Percentiles rank a stretch among this genome's conserved stretches.
Evolutionary conservation across 148 eudicot species (phyloP).

Genomic region (Polygonum aviculare): DNA sequence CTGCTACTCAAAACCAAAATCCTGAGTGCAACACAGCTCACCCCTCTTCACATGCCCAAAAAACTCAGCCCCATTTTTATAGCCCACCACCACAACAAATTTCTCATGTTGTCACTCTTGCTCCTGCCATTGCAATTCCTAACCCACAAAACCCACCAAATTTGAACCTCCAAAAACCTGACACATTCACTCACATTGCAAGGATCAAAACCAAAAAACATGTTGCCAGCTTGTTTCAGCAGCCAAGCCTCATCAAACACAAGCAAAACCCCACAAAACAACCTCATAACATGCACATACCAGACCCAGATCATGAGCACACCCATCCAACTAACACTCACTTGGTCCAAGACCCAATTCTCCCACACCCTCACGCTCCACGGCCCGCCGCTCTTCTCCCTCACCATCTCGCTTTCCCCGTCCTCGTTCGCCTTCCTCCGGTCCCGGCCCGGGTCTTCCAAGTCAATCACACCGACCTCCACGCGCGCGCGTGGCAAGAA

Average conservation of each 20-base stretch:
- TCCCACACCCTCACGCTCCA: conserved; percentile 43
- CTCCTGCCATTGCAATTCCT: background rate
- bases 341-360: conserved; percentile 46
- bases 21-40: conserved; percentile 6
- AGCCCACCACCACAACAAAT: background rate
- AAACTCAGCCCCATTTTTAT: background rate
- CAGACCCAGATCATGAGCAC: conserved; percentile 28
- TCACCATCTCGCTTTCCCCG: conserved; percentile 37
- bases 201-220: background rate
- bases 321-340: conserved; percentile 39
- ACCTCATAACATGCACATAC: conserved; percentile 45
- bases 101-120: background rate
- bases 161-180: background rate
- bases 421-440: conserved; percentile 36
- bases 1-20: background rate
- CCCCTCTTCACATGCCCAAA: background rate
- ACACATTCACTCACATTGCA: background rate
- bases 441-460: conserved; percentile 34
- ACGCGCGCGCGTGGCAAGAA: conserved; percentile 16
- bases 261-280: conserved; percentile 16
- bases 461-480: conserved; percentile 31
- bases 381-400: conserved; percentile 34
- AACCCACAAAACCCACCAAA: background rate
- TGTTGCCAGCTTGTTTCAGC: conserved; percentile 50
- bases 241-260: conserved; percentile 20